A percentile compares a stretch with the other conserved stretches of the same genome.
These are phyloP conservation scores for Ceratobasidium sp. DNA, from an alignment of 1,284 basidiomycete genomes.

Conservation along the genomic window DNA sequence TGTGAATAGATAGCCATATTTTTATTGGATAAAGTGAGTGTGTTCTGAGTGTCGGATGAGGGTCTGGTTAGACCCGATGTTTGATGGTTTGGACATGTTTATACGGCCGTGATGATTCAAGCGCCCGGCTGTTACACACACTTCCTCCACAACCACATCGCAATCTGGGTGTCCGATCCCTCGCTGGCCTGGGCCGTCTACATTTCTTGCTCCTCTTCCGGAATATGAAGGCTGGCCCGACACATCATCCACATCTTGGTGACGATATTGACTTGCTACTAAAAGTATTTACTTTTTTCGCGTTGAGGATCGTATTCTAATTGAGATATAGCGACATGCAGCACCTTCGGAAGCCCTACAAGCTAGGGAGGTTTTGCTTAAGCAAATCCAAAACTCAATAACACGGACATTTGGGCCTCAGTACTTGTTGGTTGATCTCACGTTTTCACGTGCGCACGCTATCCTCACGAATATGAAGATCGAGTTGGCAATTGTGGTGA, in stretches of 20 bases:
- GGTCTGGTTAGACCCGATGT: not conserved
- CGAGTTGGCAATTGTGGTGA: constrained; percentile 39
- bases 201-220: not conserved
- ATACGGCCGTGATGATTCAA: not conserved
- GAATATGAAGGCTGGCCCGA: constrained; percentile 42
- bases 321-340: constrained; percentile 34
- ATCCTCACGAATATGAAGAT: constrained; percentile 40
- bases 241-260: constrained; percentile 39
- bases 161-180: not conserved
- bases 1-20: too few species aligned
- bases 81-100: not conserved
- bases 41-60: not conserved
- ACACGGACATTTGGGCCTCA: constrained; percentile 30
- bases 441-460: constrained; percentile 16
- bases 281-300: constrained; percentile 9
- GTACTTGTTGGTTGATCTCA: constrained; percentile 29
- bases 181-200: not conserved
- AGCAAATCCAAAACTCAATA: constrained; percentile 40
- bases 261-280: constrained; percentile 41
- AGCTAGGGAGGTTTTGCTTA: constrained; percentile 25
- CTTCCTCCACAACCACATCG: not conserved
- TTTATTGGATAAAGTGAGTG: not conserved
- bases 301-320: not conserved
- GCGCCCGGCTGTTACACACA: constrained; percentile 11
- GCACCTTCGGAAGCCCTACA: constrained; percentile 40